These are phyloP conservation scores for Metschnikowia lachancei DNA, from an alignment of 805 yeast genomes.

Conservation along the genomic window DNA sequence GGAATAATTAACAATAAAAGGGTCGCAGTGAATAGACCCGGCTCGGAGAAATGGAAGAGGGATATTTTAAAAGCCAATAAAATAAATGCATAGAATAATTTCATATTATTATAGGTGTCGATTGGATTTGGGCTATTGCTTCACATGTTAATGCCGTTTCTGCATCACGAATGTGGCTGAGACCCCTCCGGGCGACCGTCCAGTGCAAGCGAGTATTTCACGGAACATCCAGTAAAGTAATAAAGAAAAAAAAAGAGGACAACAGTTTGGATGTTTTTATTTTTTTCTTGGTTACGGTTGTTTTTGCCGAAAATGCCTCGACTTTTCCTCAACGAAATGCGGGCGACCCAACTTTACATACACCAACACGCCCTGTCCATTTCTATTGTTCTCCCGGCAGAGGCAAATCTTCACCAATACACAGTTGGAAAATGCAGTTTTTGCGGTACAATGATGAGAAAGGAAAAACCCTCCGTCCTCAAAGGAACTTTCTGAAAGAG, in stretches of 20 bases:
- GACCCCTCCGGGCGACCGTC: conserved; percentile 1
- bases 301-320: conserved; percentile 1
- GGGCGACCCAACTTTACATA: conserved; percentile 3
- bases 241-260: neutral
- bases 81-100: too few relatives aligned
- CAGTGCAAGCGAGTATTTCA: conserved; percentile 5
- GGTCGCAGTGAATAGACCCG: neutral
- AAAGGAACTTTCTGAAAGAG: neutral
- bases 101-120: neutral
- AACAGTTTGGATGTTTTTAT: neutral
- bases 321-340: conserved; percentile 1
- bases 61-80: too few relatives aligned
- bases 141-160: neutral
- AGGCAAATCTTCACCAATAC: conserved; percentile 8
- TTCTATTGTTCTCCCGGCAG: conserved; percentile 5
- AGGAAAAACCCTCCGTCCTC: neutral
- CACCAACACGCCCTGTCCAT: neutral
- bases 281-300: conserved; percentile 2
- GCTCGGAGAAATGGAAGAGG: neutral
- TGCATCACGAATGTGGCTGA: conserved; percentile 2
- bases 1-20: neutral
- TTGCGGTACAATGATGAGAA: neutral
- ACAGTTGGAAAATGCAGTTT: neutral
- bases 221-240: neutral
- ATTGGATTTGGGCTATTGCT: neutral